phyloP scores from a whole-genome alignment of 345 rosid genomes.

The Combretum micranthum region DNA sequence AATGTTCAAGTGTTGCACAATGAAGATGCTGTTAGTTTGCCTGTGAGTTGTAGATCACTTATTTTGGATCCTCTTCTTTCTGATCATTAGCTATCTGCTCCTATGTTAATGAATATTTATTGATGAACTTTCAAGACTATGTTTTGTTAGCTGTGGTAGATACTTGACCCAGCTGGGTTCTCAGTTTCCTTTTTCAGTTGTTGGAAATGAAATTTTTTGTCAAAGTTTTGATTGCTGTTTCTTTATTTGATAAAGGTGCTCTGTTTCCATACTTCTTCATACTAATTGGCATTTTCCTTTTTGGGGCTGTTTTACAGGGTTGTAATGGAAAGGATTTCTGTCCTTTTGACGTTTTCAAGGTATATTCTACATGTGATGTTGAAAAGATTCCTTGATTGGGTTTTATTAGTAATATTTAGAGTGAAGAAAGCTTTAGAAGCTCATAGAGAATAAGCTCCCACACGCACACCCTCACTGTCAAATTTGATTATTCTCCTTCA shows the following conservation, averaged over 20 bases:
- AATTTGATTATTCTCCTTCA: neutral
- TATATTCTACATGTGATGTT: slow-evolving; percentile 10
- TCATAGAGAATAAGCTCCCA: too few relatives aligned
- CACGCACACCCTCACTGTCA: too few relatives aligned
- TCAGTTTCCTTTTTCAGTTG: too few relatives aligned
- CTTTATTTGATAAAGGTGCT: too few relatives aligned
- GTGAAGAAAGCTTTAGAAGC: too few relatives aligned
- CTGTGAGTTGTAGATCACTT: slow-evolving; percentile 41
- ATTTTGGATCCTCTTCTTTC: neutral
- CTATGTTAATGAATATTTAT: neutral
- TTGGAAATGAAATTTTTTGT: too few relatives aligned
- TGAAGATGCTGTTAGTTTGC: slow-evolving; percentile 72
- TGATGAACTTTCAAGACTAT: neutral
- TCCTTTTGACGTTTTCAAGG: slow-evolving; percentile 84
- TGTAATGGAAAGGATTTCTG: slow-evolving; percentile 64
- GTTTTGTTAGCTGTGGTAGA: too few relatives aligned
- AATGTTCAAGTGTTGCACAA: slow-evolving; percentile 83
- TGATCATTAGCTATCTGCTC: neutral
- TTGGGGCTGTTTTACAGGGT: slow-evolving; percentile 41
- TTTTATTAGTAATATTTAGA: too few relatives aligned
- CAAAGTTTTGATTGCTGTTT: too few relatives aligned
- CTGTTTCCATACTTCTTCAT: neutral
- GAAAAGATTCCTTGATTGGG: neutral
- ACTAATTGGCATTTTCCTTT: neutral
- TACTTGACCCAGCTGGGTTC: too few relatives aligned